Evolutionary conservation across 1,284 basidiomycete species (phyloP).

Genomic region (Leccinum pseudoinsigne): DNA sequence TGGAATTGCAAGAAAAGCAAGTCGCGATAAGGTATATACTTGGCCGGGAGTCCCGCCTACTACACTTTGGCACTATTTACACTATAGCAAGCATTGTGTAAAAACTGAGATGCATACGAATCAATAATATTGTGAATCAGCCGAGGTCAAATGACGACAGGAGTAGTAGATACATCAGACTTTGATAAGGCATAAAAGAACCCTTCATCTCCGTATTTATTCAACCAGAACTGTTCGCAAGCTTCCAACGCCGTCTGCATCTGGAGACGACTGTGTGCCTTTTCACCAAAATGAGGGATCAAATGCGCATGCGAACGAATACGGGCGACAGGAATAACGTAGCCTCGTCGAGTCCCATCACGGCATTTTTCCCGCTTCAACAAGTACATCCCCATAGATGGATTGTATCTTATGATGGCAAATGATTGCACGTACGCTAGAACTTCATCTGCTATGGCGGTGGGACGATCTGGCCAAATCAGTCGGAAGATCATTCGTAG

Average conservation of each 20-base stretch:
- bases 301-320: not conserved
- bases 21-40: no score
- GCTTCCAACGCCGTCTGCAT: not conserved
- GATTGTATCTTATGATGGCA: not conserved
- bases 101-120: no score
- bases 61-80: no score
- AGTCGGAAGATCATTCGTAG: not conserved
- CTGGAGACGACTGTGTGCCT: not conserved
- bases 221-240: not conserved
- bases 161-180: no score
- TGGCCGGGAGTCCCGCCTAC: no score
- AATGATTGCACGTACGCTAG: not conserved
- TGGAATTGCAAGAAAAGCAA: no score
- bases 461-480: not conserved
- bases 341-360: not conserved
- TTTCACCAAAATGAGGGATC: not conserved
- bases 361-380: not conserved
- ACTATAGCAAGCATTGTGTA: no score
- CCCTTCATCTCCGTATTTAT: slow-evolving; percentile 12
- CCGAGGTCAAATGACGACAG: no score
- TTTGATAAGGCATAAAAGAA: no score
- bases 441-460: not conserved
- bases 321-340: not conserved
- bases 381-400: not conserved
- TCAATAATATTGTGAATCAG: no score